A percentile compares a stretch with the other conserved stretches of the same genome.
Evolutionary conservation across 805 yeast species (phyloP).

Genomic region (Wickerhamiella azyma): DNA sequence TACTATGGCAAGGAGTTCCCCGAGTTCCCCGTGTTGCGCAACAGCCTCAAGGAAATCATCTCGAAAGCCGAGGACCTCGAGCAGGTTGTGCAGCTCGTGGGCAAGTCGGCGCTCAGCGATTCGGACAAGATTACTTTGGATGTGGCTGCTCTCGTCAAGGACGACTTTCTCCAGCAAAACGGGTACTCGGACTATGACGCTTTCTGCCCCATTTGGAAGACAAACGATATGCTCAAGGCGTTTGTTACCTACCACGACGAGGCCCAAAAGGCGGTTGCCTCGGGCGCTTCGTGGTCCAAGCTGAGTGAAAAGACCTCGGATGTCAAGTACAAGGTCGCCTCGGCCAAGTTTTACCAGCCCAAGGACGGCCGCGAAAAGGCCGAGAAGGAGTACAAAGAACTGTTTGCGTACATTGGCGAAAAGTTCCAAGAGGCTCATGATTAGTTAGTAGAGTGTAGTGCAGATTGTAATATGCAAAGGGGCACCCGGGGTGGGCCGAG

Average conservation of each 20-base stretch:
- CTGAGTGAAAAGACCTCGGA: constrained; percentile 79
- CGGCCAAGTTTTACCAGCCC: constrained; percentile 94
- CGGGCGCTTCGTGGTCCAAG: constrained; percentile 91
- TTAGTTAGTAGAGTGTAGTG: constrained; percentile 34
- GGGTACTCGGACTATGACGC: constrained; percentile 98
- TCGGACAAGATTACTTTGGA: constrained; percentile 93
- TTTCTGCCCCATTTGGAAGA: constrained; percentile 99
- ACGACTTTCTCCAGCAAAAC: constrained; percentile 97
- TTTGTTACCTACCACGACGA: constrained; percentile 86
- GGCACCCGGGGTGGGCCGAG: too few species aligned
- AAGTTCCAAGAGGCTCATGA: constrained; percentile 93
- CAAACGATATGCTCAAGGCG: constrained; percentile 94
- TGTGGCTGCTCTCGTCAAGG: constrained; percentile 81
- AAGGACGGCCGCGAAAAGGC: constrained; percentile 74
- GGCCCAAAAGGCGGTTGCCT: constrained; percentile 91
- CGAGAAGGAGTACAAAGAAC: constrained; percentile 59
- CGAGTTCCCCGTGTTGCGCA: constrained; percentile 82
- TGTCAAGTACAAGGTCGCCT: constrained; percentile 83
- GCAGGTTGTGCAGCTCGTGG: constrained; percentile 98
- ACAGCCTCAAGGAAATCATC: constrained; percentile 83
- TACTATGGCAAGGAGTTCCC: constrained; percentile 79
- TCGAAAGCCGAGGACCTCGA: constrained; percentile 97
- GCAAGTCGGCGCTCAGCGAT: constrained; percentile 94
- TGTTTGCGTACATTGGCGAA: constrained; percentile 65
- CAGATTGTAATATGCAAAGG: too few species aligned